These are phyloP conservation scores for Diplodia intermedia DNA, from an alignment of 2,329 filamentous ascomycete species.

Conservation along the genomic window DNA sequence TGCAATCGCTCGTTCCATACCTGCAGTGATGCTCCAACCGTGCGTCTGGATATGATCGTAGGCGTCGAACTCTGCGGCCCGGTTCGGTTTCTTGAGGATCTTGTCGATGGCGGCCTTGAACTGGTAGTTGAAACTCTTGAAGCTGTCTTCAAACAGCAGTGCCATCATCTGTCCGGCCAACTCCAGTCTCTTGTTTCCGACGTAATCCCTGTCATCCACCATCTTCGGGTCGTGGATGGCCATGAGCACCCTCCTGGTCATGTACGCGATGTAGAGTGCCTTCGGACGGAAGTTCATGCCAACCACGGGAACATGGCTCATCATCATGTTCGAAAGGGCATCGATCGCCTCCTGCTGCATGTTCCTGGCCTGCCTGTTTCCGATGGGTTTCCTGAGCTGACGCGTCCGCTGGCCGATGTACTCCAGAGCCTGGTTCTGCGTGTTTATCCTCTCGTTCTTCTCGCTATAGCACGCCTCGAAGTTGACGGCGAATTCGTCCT, in stretches of 20 bases:
- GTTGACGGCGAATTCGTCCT: slow-evolving; percentile 94
- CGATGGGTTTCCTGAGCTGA: slow-evolving; percentile 74
- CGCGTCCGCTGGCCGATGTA: slow-evolving; percentile 88
- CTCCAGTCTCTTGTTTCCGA: slow-evolving; percentile 96
- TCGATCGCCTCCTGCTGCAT: slow-evolving; percentile 92
- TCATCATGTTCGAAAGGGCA: slow-evolving; percentile 87
- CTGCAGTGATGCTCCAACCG: slow-evolving; percentile 85
- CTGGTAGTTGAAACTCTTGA: slow-evolving; percentile 91
- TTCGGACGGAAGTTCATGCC: slow-evolving; percentile 97
- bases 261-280: slow-evolving; percentile 93
- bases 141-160: slow-evolving; percentile 93
- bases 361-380: slow-evolving; percentile 67
- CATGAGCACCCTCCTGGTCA: slow-evolving; percentile 96
- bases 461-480: slow-evolving; percentile 89
- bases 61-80: slow-evolving; percentile 87
- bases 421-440: slow-evolving; percentile 93
- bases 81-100: slow-evolving; percentile 89
- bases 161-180: slow-evolving; percentile 93
- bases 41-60: slow-evolving; percentile 83
- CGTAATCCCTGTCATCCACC: slow-evolving; percentile 96
- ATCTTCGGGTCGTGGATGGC: slow-evolving; percentile 86
- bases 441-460: slow-evolving; percentile 69
- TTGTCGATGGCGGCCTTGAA: slow-evolving; percentile 96
- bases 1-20: slow-evolving; percentile 94
- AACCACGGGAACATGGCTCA: slow-evolving; percentile 91